Conservation (phyloP, 2,329 filamentous ascomycete species). For the Trichoderma guizhouense region DNA sequence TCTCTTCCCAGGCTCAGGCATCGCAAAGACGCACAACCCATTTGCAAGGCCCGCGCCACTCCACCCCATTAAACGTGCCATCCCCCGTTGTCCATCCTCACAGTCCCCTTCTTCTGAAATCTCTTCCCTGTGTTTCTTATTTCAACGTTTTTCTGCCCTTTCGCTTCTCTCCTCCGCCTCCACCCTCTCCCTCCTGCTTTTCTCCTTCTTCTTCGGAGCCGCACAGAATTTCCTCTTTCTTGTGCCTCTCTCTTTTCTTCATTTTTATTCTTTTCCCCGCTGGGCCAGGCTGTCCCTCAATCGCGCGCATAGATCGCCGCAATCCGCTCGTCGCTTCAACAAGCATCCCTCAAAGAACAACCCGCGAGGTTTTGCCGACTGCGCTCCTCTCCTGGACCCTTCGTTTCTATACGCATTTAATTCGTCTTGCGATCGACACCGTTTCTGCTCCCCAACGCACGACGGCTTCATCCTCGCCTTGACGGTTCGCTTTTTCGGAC, state of each 20-base stretch:
- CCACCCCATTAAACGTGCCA: constrained; percentile 35
- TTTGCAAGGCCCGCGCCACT: constrained; percentile 15
- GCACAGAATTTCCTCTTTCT: constrained; percentile 29
- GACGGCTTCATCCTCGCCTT: constrained; percentile 31
- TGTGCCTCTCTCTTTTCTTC: constrained; percentile 26
- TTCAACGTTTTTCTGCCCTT: constrained; percentile 23
- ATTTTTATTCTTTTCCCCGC: background rate
- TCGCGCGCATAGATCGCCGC: constrained; percentile 12
- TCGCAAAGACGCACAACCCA: background rate
- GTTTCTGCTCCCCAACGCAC: background rate
- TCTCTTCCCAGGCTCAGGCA: background rate
- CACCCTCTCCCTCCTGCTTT: constrained; percentile 24
- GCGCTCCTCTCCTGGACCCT: constrained; percentile 27
- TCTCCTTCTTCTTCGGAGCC: constrained; percentile 22
- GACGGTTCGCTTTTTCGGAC: constrained; percentile 38
- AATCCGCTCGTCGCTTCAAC: background rate
- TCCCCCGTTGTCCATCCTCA: constrained; percentile 30
- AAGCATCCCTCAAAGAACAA: background rate
- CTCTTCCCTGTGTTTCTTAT: constrained; percentile 30
- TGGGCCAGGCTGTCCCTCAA: constrained; percentile 20
- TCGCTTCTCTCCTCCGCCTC: constrained; percentile 27
- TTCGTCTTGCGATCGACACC: constrained; percentile 18
- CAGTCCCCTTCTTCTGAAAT: constrained; percentile 29
- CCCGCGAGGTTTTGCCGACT: constrained; percentile 28
- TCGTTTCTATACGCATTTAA: constrained; percentile 38